Conservation (phyloP, 1,139 yeast genomes). For the Protomyces lactucae-debilis region DNA sequence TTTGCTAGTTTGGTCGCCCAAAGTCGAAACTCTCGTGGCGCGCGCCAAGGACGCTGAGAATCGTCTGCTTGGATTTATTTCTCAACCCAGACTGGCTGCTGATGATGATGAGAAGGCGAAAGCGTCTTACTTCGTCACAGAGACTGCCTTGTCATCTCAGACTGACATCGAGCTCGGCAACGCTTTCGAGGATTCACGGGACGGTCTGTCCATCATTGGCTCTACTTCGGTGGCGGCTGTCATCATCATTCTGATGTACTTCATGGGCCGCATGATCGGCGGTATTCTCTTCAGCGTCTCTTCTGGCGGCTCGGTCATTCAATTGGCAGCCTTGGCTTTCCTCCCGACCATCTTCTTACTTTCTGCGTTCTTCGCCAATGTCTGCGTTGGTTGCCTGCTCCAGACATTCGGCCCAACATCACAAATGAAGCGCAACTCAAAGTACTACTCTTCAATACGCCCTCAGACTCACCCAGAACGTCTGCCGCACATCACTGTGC, state of each 20-base stretch:
- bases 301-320: background rate
- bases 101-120: background rate
- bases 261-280: background rate
- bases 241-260: background rate
- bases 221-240: background rate
- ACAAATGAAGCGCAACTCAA: slow-evolving; percentile 22
- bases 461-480: slow-evolving; percentile 15
- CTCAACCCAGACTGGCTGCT: background rate
- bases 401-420: slow-evolving; percentile 25
- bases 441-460: slow-evolving; percentile 14
- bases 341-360: slow-evolving; percentile 14
- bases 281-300: background rate
- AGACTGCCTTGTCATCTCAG: background rate
- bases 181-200: background rate
- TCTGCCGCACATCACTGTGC: slow-evolving; percentile 27
- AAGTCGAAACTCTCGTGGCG: slow-evolving; percentile 19
- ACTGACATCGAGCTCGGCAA: background rate
- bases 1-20: slow-evolving; percentile 27
- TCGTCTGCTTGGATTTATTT: background rate
- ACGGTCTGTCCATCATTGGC: background rate
- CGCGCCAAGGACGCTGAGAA: slow-evolving; percentile 12
- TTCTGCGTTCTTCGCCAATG: slow-evolving; percentile 18
- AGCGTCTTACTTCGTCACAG: background rate
- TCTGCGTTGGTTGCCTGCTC: slow-evolving; percentile 14
- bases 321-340: slow-evolving; percentile 7